Evolutionary conservation across 2,329 filamentous ascomycete genomes (phyloP), one percentile per base, ranked within the genome.

Genomic region (Alternaria brassicicola): DNA sequence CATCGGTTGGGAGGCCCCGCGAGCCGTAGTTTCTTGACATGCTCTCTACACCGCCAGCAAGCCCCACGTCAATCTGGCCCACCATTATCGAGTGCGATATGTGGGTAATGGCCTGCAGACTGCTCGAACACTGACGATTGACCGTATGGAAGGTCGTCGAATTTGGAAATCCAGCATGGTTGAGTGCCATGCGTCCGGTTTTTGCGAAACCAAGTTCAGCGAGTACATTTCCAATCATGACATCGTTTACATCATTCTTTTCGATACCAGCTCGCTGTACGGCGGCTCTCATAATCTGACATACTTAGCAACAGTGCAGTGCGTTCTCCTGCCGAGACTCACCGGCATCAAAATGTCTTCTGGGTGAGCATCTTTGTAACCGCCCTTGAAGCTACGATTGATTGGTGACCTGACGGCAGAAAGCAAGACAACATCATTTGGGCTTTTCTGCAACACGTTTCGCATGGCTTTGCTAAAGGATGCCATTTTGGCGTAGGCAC

Each of bases 51-150:
- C 95, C 94, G 48, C 95, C 80, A 19, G 93, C 93, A 61, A 99
- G 83, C 66, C 94, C 94, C 63, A 96, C 80, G 59, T 96, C 89
- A 74, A 99, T 97, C 65, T 86, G 87, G 57, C 93, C 92, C 54
- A 83, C 81, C 65, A 84, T 79, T 77, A 98, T 97, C 73, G 92
- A 86, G 80, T 96, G 89, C 42, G 94, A 93, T 65, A 98, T 94
- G 74, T 97, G 92, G 78, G 96, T 93, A 9, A 93, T 91, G 59
- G 94, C 93, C 80, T 97, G 95, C 63, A 99, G 88, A 52, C 94
- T 95, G 0, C 93, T 97, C 33, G 93, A 96, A 84, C 94, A 99
- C 86, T 98, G 97, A 57, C 95, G 90, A 83, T 97, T 97, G 62
- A 96, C 85, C 28, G 90, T 88, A 48, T 86, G 93, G 62, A 90